phyloP scores from a whole-genome alignment of 1,284 basidiomycete genomes.

The Malassezia equina region DNA sequence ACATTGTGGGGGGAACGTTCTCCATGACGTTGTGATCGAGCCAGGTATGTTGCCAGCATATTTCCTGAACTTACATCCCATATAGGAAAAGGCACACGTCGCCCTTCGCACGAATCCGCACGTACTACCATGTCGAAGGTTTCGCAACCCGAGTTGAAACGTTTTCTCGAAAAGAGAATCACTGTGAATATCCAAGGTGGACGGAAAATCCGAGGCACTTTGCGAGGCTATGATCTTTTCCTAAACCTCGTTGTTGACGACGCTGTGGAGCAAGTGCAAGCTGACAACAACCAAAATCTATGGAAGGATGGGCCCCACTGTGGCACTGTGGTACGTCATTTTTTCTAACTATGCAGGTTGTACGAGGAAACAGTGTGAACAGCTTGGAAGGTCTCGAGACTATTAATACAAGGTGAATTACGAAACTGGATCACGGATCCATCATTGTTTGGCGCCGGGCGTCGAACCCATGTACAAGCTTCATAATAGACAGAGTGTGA shows the following conservation, averaged over 20 bases:
- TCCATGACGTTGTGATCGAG: background rate
- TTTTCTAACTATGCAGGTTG: constrained; percentile 21
- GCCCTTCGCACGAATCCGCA: background rate
- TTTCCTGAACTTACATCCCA: constrained; percentile 3
- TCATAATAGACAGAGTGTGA: background rate
- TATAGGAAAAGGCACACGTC: background rate
- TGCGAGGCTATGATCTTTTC: constrained; percentile 97
- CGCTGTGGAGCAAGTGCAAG: constrained; percentile 67
- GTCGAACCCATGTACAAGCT: background rate
- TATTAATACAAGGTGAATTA: constrained; percentile 28
- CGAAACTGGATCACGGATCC: background rate
- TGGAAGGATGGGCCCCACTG: constrained; percentile 38
- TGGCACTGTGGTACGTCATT: constrained; percentile 38
- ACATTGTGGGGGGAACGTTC: background rate
- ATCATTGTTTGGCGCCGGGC: background rate
- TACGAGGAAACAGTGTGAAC: constrained; percentile 45
- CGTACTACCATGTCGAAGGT: constrained; percentile 34
- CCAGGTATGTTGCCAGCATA: constrained; percentile 1
- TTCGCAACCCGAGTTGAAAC: constrained; percentile 45
- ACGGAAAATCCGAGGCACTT: constrained; percentile 84
- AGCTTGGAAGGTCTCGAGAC: constrained; percentile 41
- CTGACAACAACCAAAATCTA: constrained; percentile 66
- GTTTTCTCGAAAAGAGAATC: constrained; percentile 96
- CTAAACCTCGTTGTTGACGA: constrained; percentile 96
- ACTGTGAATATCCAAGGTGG: constrained; percentile 92